Base-by-base conservation (phyloP, 2,329 filamentous ascomycete genomes). In the Colletotrichum sp. region DNA sequence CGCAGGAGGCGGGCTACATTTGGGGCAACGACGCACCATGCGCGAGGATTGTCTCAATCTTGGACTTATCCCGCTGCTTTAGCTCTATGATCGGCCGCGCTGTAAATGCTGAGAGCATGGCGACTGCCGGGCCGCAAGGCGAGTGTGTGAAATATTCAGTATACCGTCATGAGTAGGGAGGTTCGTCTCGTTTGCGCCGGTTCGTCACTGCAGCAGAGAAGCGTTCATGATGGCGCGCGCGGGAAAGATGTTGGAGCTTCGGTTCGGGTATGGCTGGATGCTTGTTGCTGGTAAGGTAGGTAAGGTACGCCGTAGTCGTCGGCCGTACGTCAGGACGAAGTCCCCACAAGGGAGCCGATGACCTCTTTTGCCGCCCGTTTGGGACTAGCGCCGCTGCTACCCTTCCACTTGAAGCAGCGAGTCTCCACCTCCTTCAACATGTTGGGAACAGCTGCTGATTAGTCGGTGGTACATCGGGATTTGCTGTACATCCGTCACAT, bases 1-100 rank as follows among this genome's bases (percentile, higher is more conserved):
- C 63, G 34, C 24, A 36, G 34, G 30, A 28, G 13, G 52, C 2
- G 57, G 26, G n/a, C 30, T 36, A 24, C 10, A 18, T 26, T 21
- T 32, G 12, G 55, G 58, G 30, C 43, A 43, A 55, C 85, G 74
- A 63, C 85, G 74, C 89, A 95, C 94, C 96, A 86, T 98, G 95
- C 77, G 96, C 95, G 64, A 99, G 90, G 79, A 99, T 95, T 66
- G 95, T 97, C 87, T 99, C 97, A 86, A 99, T 98, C 89, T 94
- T 97, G 79, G 95, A 98, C 89, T 98, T 98, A 92, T 99, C 96
- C 85, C 95, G 94, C 85, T 93, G 93, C 88, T 94, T 96, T 82
- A 99, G 94, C 94, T 99, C 97, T 90, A 99, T 94, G 84, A 99
- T 96, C 78, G 96, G 95, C 83, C 95, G 94, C 88, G 97, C 96